Conservation (phyloP, 2,329 filamentous ascomycete genomes). For the Fusarium nygamai region DNA sequence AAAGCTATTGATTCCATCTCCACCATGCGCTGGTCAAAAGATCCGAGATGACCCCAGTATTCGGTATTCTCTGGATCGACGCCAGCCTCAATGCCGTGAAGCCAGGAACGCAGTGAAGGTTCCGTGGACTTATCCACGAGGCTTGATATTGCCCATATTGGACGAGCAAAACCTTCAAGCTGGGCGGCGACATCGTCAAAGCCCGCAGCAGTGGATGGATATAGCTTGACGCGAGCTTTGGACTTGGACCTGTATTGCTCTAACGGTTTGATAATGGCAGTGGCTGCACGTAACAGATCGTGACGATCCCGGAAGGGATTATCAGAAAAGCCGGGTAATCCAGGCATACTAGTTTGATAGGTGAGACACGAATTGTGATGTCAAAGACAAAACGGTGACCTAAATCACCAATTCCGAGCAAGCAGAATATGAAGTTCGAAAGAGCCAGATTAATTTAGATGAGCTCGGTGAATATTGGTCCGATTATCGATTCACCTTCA, state of each 20-base stretch:
- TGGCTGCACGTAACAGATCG: constrained; percentile 49
- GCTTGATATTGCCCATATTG: constrained; percentile 48
- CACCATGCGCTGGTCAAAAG: constrained; percentile 63
- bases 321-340: constrained; percentile 51
- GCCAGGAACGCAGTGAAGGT: constrained; percentile 49
- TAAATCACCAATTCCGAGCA: neutral
- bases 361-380: neutral
- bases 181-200: constrained; percentile 57
- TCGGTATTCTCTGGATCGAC: constrained; percentile 47
- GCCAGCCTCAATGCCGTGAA: constrained; percentile 43
- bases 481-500: neutral
- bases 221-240: constrained; percentile 50
- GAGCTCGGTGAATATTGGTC: neutral
- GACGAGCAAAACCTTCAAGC: constrained; percentile 56
- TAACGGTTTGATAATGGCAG: constrained; percentile 49
- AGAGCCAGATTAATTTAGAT: neutral
- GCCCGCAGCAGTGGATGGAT: constrained; percentile 49
- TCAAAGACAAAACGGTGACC: neutral
- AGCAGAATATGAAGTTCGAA: neutral
- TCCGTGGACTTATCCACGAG: constrained; percentile 50
- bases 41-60: constrained; percentile 59
- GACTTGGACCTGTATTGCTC: constrained; percentile 46
- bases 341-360: constrained; percentile 44
- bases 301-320: constrained; percentile 50
- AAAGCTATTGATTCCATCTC: constrained; percentile 62